Evolutionary conservation across 2,329 filamentous ascomycete genomes (phyloP), one percentile per base, ranked within the genome.

Genomic region (Zasmidium angulare): DNA sequence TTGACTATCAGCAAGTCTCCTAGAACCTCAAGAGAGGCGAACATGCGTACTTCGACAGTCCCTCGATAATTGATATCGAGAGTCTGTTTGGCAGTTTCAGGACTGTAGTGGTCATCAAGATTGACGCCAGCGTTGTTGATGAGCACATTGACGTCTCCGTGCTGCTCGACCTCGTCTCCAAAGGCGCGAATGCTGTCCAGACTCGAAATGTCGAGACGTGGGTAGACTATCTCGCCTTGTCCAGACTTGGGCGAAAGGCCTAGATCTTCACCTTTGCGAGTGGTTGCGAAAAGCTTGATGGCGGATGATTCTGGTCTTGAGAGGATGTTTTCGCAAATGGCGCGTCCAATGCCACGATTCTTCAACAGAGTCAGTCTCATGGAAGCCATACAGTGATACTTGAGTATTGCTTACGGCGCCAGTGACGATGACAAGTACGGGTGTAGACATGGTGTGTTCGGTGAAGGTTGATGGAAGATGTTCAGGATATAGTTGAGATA

Each of bases 61-160:
- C 73, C 74, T 48, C 67, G 59, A 55, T 73, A 76, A 55, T 75
- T 75, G 31, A 72, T 69, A 52, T 73, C 69, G 6, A 75, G 58
- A 47, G 72, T 74, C 62, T 59, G 65, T 57, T 60, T 68, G 20
- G 68, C 72, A 53, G 68, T 69, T 29, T 69, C 70, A 9, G 50
- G 50, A 19, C 59, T 63, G 53, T 72, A 69, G 31, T 68, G 55
- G 7, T 58, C 53, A 56, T 72, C 69, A 19, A 70, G 63, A 29
- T 74, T 74, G 40, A 74, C 61, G n/a, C 69, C 69, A 2, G 72
- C 72, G 66, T 76, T 76, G 60, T 76, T 74, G 56, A 77, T 68
- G 22, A 76, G 64, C 3, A 76, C 70, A 53, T 73, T 71, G 6
- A 75, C 58, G 1, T 56, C 55, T 11, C 64, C 66, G 29, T 66